Percentiles rank a stretch among this genome's conserved stretches.
Conservation (phyloP, 345 rosid species). For the Fremontodendron californicum region DNA sequence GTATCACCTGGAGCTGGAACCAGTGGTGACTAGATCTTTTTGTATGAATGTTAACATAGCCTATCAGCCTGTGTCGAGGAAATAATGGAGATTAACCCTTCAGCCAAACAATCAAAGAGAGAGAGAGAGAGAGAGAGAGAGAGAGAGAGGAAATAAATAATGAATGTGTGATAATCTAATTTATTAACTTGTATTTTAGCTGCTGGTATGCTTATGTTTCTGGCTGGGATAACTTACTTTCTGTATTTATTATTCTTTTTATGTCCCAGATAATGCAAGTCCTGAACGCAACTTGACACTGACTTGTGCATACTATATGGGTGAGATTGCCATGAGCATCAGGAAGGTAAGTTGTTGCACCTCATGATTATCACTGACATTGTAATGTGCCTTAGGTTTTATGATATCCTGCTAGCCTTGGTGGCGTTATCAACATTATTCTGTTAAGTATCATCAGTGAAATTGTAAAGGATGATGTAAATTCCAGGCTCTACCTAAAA, state of each 20-base stretch:
- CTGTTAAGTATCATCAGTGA: not conserved
- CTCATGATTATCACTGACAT: not conserved
- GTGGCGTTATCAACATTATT: not conserved
- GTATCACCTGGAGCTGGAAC: not conserved
- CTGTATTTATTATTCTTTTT: constrained; percentile 8
- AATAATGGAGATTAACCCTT: not conserved
- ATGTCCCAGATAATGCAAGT: constrained; percentile 65
- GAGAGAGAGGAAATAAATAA: not conserved
- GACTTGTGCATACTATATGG: constrained; percentile 81
- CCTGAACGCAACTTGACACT: constrained; percentile 84
- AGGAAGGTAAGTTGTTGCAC: constrained; percentile 51
- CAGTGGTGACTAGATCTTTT: not conserved
- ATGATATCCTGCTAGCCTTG: not conserved
- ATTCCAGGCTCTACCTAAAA: not conserved
- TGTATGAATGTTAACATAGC: not conserved
- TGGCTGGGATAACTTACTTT: not conserved
- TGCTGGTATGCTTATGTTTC: not conserved
- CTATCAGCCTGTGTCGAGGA: not conserved
- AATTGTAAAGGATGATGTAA: not conserved
- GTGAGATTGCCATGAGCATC: constrained; percentile 92
- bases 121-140: not conserved
- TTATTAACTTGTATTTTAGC: not conserved
- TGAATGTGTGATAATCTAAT: not conserved
- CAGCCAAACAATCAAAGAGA: not conserved
- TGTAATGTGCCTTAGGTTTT: not conserved